A percentile compares a stretch with the other conserved stretches of the same genome.
These are phyloP conservation scores for Ceratocystis cubensis DNA, from an alignment of 2,329 filamentous ascomycete species.

Conservation along the genomic window DNA sequence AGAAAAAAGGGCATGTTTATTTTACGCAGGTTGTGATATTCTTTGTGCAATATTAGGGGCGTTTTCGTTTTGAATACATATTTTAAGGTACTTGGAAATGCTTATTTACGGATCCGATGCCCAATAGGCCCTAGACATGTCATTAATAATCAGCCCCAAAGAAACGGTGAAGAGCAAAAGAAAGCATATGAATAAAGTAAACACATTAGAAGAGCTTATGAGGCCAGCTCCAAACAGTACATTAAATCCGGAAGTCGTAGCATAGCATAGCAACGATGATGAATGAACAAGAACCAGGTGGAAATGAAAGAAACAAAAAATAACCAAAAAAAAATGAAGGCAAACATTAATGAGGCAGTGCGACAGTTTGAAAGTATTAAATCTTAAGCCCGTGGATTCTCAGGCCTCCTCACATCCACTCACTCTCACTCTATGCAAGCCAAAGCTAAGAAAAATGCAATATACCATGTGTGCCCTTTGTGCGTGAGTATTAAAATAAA, in stretches of 20 bases:
- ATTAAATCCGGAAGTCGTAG: background rate
- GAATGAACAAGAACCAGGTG: too few relatives aligned
- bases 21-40: background rate
- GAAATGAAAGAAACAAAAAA: background rate
- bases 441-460: background rate
- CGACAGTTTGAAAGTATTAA: slow-evolving; percentile 7
- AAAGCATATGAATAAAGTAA: background rate
- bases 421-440: background rate
- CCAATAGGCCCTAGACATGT: background rate
- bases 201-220: background rate
- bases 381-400: background rate
- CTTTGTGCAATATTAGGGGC: slow-evolving; percentile 6
- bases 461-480: background rate
- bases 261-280: background rate
- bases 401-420: background rate
- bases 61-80: slow-evolving; percentile 11
- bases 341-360: background rate
- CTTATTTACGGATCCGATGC: background rate
- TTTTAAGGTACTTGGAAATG: background rate
- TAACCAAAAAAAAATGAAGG: background rate
- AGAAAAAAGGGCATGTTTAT: background rate
- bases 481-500: slow-evolving; percentile 10
- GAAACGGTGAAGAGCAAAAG: background rate
- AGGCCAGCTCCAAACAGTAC: background rate
- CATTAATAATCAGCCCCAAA: background rate